Base-by-base conservation (phyloP, 2,329 filamentous ascomycete genomes). In the Hypoxylon rubiginosum region DNA sequence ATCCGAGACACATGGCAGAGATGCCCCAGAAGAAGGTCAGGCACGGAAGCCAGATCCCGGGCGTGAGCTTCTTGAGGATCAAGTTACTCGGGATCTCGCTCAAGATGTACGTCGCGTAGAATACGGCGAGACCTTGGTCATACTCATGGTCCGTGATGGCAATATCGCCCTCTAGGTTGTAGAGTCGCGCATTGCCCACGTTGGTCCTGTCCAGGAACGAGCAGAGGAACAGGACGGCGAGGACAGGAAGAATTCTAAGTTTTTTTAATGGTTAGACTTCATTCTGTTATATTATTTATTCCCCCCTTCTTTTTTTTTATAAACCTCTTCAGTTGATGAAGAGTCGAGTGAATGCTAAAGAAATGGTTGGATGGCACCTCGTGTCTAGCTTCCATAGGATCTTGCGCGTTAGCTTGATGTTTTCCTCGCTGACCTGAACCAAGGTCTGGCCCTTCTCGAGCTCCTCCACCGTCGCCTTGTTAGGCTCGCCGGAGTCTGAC, bases 131-230 rank as follows among this genome's bases (percentile, higher is more conserved):
- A 1, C 88, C 89, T 45, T 87, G 84, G 51, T 88, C 86, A 75
- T 91, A 92, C 73, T 92, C 87, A 58, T 83, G 79, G 62, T 89
- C 86, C 4, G 79, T 85, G 68, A 92, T 87, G 48, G 79, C 74
- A 1, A 91, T 75, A 71, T 89, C 86, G 0, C 79, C 69, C 70
- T 90, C 86, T 13, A 92, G 81, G 0, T 87, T 86, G 55, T 90
- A 83, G 8, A 92, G 87, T 66, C 88, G 88, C 24, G 90, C 90
- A 72, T 92, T 92, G 39, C 90, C 90, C 39, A 92, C 88, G 74
- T 92, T 92, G n/a, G 90, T 91, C 45, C 91, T 84, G 76, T 92
- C 90, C 53, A 86, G 81, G 65, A 85, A 85, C 0, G 88, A 91
- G 78, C 87, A 91, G 9, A 91, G 81, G 70, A 91, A 91, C 1